These are phyloP conservation scores for Colletotrichum melonis DNA, from an alignment of 2,329 filamentous ascomycete species.

Conservation along the genomic window DNA sequence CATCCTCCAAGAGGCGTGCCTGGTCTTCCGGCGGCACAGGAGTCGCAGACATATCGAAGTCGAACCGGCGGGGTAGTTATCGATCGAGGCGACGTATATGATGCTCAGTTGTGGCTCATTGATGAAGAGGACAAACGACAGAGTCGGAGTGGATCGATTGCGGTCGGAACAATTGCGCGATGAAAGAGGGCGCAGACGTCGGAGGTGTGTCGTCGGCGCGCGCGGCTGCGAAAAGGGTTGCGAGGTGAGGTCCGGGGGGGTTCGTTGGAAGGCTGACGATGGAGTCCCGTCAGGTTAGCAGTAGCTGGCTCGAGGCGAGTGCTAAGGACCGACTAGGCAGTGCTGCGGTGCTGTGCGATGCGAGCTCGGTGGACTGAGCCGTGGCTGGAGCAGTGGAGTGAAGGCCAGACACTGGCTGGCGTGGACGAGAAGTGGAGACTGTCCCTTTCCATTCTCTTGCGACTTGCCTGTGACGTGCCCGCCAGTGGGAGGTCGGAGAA, in stretches of 20 bases:
- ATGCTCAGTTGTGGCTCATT: conserved; percentile 26
- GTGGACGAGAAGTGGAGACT: conserved; percentile 1
- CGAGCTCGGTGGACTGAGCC: conserved; percentile 16
- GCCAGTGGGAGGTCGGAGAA: conserved; percentile 7
- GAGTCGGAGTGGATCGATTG: not conserved
- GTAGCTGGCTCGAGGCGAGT: conserved; percentile 1
- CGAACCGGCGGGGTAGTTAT: conserved; percentile 36
- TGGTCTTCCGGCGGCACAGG: conserved; percentile 80
- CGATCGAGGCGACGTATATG: conserved; percentile 34
- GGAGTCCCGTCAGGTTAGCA: not conserved
- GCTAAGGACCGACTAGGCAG: not conserved
- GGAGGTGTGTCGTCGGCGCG: conserved; percentile 4
- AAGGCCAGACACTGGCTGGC: conserved; percentile 14
- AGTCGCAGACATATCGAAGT: conserved; percentile 53
- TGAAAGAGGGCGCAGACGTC: not conserved
- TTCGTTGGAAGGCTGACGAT: conserved; percentile 24
- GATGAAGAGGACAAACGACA: conserved; percentile 11
- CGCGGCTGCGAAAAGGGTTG: not conserved
- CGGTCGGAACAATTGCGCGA: not conserved
- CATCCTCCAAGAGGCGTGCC: conserved; percentile 96
- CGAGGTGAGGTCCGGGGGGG: not conserved
- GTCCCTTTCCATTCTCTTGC: not conserved
- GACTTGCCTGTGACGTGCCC: not conserved
- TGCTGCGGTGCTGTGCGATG: conserved; percentile 5
- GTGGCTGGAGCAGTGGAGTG: conserved; percentile 4